Evolutionary conservation across 1,284 basidiomycete species (phyloP).

Genomic region (Ceratobasidium sp.): DNA sequence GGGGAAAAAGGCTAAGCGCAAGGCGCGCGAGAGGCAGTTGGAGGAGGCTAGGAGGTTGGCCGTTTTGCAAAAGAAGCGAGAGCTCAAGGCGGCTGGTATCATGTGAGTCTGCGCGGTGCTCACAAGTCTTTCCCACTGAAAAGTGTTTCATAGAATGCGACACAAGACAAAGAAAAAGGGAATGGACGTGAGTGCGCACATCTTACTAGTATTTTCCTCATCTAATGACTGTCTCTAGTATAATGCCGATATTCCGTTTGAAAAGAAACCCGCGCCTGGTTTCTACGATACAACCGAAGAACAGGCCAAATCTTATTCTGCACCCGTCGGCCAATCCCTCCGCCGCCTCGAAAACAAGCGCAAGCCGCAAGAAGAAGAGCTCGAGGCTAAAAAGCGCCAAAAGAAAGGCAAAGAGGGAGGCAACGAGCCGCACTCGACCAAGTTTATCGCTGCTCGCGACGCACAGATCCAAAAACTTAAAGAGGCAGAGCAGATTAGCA

Average conservation of each 20-base stretch:
- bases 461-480: constrained; percentile 97
- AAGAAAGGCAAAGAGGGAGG: constrained; percentile 72
- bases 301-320: constrained; percentile 85
- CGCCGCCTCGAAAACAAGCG: constrained; percentile 92
- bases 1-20: constrained; percentile 99
- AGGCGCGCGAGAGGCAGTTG: constrained; percentile 94
- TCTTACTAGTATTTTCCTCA: constrained; percentile 9
- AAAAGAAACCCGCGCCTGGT: constrained; percentile 94
- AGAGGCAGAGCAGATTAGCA: constrained; percentile 95
- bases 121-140: not conserved
- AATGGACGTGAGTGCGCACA: constrained; percentile 84
- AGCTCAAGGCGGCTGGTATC: constrained; percentile 97
- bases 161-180: constrained; percentile 95
- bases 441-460: constrained; percentile 93
- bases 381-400: constrained; percentile 86
- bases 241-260: constrained; percentile 98
- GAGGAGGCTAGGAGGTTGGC: constrained; percentile 96
- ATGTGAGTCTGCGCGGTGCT: constrained; percentile 68
- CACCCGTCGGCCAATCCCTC: constrained; percentile 92
- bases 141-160: constrained; percentile 57
- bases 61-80: constrained; percentile 97
- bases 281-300: constrained; percentile 99
- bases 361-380: constrained; percentile 90
- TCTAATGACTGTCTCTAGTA: constrained; percentile 66
- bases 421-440: constrained; percentile 77